Evolutionary conservation across 768 basidiomycete species (phyloP).

Genomic region (Amylocystis lapponica): DNA sequence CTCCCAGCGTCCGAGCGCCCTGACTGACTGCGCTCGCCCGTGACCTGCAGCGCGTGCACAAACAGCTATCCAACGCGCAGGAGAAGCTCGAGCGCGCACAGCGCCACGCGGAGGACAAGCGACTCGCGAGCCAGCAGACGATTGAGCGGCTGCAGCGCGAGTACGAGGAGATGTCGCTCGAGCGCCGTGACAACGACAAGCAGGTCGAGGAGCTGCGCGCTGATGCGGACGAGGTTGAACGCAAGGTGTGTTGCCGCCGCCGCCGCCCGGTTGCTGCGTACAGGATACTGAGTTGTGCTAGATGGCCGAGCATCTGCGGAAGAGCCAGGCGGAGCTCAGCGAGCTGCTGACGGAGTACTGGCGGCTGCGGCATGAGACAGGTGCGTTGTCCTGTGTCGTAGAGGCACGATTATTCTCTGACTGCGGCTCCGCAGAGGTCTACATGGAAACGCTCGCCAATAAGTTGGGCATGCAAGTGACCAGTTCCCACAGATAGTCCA

Average conservation of each 20-base stretch:
- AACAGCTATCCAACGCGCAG: slow-evolving; percentile 74
- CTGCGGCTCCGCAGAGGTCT: slow-evolving; percentile 50
- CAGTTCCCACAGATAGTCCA: too few relatives aligned
- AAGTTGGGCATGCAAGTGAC: slow-evolving; percentile 46
- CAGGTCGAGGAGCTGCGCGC: slow-evolving; percentile 70
- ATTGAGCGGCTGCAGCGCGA: slow-evolving; percentile 74
- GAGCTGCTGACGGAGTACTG: slow-evolving; percentile 81
- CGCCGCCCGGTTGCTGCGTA: not conserved
- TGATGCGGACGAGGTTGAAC: slow-evolving; percentile 63
- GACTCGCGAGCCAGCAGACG: slow-evolving; percentile 61
- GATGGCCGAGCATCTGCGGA: slow-evolving; percentile 73
- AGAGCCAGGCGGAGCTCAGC: slow-evolving; percentile 73
- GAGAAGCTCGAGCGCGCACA: slow-evolving; percentile 80
- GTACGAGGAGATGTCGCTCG: slow-evolving; percentile 72
- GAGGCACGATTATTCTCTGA: not conserved
- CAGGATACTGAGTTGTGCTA: slow-evolving; percentile 21
- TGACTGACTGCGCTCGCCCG: not conserved
- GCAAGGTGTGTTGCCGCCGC: slow-evolving; percentile 40
- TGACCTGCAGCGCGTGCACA: slow-evolving; percentile 59
- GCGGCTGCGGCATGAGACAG: slow-evolving; percentile 71
- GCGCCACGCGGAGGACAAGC: slow-evolving; percentile 76
- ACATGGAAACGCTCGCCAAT: slow-evolving; percentile 83
- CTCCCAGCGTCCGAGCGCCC: not conserved
- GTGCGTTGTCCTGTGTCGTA: slow-evolving; percentile 32
- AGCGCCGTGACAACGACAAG: slow-evolving; percentile 73